Evolutionary conservation across 225 moss, liverwort and hornwort genomes (phyloP).

Genomic region (Straminergon stramineum): DNA sequence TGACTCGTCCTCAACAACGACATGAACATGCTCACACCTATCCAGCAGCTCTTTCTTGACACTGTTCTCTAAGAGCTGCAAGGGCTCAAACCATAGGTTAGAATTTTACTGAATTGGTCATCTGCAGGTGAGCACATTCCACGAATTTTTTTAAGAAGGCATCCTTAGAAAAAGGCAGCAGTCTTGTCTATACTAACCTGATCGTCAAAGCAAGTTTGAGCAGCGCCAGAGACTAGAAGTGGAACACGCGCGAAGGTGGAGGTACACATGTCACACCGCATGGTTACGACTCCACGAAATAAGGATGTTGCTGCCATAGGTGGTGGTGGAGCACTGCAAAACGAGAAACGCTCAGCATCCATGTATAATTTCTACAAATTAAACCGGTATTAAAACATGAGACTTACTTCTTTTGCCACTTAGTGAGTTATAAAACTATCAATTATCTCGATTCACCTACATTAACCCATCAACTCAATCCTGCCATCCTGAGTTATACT

Average conservation of each 20-base stretch:
- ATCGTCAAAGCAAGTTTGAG: constrained; percentile 96
- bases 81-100: neutral
- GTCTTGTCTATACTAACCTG: constrained; percentile 36
- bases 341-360: neutral
- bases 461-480: neutral
- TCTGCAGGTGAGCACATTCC: neutral
- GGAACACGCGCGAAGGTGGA: constrained; percentile 83
- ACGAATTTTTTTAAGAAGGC: neutral
- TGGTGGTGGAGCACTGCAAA: constrained; percentile 87
- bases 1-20: constrained; percentile 48
- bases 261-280: constrained; percentile 98
- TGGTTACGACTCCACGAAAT: constrained; percentile 89
- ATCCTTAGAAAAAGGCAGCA: neutral
- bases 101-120: neutral
- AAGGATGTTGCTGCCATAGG: constrained; percentile 86
- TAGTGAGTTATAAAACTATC: neutral
- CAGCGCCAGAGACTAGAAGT: constrained; percentile 94
- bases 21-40: constrained; percentile 60
- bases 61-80: constrained; percentile 79
- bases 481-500: neutral
- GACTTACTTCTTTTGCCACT: neutral
- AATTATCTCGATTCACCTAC: neutral
- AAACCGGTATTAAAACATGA: neutral
- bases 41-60: constrained; percentile 84
- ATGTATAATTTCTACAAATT: neutral